These are phyloP conservation scores for Styphnolobium japonicum DNA, from an alignment of 306 rosid genomes.

Conservation along the genomic window DNA sequence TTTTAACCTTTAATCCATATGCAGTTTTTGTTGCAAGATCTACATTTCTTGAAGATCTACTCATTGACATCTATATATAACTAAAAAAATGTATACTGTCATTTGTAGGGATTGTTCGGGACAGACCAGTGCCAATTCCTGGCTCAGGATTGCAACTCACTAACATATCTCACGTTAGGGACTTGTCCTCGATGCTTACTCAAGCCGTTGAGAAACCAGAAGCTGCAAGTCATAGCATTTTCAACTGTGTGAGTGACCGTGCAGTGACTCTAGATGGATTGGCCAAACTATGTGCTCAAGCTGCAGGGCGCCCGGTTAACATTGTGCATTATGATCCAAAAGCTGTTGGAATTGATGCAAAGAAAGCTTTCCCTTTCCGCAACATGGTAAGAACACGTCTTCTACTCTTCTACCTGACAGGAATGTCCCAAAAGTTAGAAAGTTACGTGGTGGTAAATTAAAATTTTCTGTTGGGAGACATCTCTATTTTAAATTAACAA, in stretches of 20 bases:
- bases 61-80: background rate
- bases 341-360: constrained; percentile 76
- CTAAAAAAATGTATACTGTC: background rate
- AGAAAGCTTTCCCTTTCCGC: constrained; percentile 95
- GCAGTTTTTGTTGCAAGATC: background rate
- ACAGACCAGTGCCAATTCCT: constrained; percentile 85
- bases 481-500: background rate
- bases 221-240: constrained; percentile 59
- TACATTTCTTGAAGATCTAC: background rate
- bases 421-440: background rate
- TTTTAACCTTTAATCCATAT: background rate
- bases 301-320: constrained; percentile 74
- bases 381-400: constrained; percentile 47
- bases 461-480: no score
- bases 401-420: background rate
- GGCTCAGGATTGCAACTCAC: constrained; percentile 91
- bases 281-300: constrained; percentile 89
- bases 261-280: constrained; percentile 90
- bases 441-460: background rate
- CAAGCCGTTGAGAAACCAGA: constrained; percentile 82
- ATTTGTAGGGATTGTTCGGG: constrained; percentile 79
- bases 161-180: constrained; percentile 80
- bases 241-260: constrained; percentile 79
- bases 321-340: constrained; percentile 90
- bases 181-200: constrained; percentile 81